Conservation (phyloP, 2,329 filamentous ascomycete genomes). For the Curvularia eragrostidis region DNA sequence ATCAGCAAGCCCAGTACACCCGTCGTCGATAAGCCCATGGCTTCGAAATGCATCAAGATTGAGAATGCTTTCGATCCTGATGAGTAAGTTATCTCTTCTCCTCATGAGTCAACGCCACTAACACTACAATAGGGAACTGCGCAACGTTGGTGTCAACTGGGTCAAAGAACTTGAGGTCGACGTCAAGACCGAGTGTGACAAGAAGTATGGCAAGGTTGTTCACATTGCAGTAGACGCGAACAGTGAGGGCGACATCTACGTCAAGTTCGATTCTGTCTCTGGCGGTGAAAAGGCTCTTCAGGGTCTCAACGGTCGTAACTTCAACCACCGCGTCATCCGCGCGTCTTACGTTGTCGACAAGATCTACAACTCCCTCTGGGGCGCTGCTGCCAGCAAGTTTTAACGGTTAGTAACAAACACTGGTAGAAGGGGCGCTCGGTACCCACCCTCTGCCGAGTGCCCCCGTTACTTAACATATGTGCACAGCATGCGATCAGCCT, state of each 20-base stretch:
- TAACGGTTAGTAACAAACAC: slow-evolving; percentile 28
- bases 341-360: slow-evolving; percentile 97
- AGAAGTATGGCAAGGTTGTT: slow-evolving; percentile 95
- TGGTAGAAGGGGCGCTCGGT: slow-evolving; percentile 13
- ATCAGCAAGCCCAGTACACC: slow-evolving; percentile 80
- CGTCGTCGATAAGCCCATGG: slow-evolving; percentile 77
- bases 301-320: slow-evolving; percentile 94
- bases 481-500: slow-evolving; percentile 7
- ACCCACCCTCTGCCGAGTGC: slow-evolving; percentile 9
- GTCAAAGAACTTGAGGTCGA: slow-evolving; percentile 93
- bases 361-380: slow-evolving; percentile 91
- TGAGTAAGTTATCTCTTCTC: slow-evolving; percentile 68
- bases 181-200: slow-evolving; percentile 88
- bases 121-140: slow-evolving; percentile 36
- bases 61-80: slow-evolving; percentile 94
- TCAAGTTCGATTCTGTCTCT: slow-evolving; percentile 96
- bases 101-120: slow-evolving; percentile 12
- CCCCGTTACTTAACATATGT: slow-evolving; percentile 16
- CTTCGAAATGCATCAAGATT: slow-evolving; percentile 90
- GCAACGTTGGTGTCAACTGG: slow-evolving; percentile 61
- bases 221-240: slow-evolving; percentile 95
- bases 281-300: slow-evolving; percentile 98
- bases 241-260: slow-evolving; percentile 93
- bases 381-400: slow-evolving; percentile 39
- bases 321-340: slow-evolving; percentile 90